phyloP scores from a whole-genome alignment of 2,329 filamentous ascomycete species.

The Beauveria scarabaeidicola region DNA sequence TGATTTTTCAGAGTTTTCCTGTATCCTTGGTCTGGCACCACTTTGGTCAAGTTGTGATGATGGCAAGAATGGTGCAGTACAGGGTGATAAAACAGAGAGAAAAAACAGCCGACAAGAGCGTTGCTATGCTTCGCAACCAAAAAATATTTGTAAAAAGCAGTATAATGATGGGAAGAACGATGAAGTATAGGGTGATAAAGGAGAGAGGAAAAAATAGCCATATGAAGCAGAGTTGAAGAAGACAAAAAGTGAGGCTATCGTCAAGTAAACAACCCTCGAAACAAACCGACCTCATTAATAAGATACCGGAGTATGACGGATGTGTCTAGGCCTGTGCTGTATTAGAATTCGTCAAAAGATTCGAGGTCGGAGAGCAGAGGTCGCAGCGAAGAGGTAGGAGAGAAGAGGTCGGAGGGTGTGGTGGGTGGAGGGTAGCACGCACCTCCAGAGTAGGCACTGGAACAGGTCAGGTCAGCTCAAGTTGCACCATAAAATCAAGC shows the following conservation, averaged over 20 bases:
- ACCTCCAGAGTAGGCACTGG: slow-evolving; percentile 13
- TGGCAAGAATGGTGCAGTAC: neutral
- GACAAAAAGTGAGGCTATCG: neutral
- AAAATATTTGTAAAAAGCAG: too few species aligned
- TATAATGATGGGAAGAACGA: neutral
- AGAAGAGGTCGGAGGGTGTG: neutral
- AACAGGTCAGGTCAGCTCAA: slow-evolving; percentile 4
- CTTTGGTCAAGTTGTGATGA: neutral
- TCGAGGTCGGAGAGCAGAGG: neutral
- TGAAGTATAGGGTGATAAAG: neutral
- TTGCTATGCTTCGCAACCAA: too few species aligned
- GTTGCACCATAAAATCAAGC: neutral
- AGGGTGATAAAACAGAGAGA: neutral
- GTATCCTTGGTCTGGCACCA: neutral
- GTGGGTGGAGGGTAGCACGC: neutral
- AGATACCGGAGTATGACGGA: slow-evolving; percentile 34
- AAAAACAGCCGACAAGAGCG: neutral
- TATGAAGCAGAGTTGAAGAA: neutral
- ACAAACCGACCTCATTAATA: slow-evolving; percentile 19
- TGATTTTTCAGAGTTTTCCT: neutral
- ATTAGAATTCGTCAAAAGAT: neutral
- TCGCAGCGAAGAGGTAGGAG: neutral
- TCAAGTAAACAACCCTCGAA: neutral
- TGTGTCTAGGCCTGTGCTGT: slow-evolving; percentile 30
- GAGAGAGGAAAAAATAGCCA: neutral